A percentile compares a stretch with the other conserved stretches of the same genome.
Conservation (phyloP, 345 rosid species). For the Jatropha curcas region DNA sequence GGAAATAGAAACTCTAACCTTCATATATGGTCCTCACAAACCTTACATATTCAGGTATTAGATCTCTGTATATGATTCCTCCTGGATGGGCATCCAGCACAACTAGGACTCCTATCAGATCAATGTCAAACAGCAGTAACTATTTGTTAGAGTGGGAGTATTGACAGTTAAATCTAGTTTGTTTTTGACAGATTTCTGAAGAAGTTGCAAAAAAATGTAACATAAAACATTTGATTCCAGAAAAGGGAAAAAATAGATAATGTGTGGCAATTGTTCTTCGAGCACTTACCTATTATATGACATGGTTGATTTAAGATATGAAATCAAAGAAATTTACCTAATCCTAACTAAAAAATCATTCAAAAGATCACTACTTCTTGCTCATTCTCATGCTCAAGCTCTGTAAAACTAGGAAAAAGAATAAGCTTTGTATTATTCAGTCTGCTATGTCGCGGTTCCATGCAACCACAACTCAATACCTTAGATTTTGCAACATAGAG, state of each 20-base stretch:
- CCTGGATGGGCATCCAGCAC: slow-evolving; percentile 83
- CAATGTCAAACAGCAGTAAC: slow-evolving; percentile 10
- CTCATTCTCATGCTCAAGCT: too few species aligned
- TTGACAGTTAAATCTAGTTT: background rate
- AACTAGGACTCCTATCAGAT: slow-evolving; percentile 63
- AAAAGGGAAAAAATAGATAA: background rate
- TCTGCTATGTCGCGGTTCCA: background rate
- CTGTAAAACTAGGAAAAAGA: background rate
- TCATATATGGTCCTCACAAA: slow-evolving; percentile 79
- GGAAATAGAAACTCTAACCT: slow-evolving; percentile 47
- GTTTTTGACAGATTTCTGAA: background rate
- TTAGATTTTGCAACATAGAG: too few species aligned
- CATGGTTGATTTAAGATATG: background rate
- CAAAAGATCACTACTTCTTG: too few species aligned
- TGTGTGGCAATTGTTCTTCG: background rate
- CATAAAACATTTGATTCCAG: background rate
- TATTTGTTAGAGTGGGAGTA: background rate
- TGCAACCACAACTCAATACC: background rate
- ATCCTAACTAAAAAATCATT: too few species aligned
- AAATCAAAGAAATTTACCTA: background rate
- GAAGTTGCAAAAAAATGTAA: background rate
- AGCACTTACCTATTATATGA: background rate
- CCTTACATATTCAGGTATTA: slow-evolving; percentile 71
- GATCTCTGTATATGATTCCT: slow-evolving; percentile 80
- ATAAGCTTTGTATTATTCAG: background rate